These are phyloP conservation scores for Chimonanthus salicifolius DNA, from an alignment of 164 flowering plant genomes.

Conservation along the genomic window DNA sequence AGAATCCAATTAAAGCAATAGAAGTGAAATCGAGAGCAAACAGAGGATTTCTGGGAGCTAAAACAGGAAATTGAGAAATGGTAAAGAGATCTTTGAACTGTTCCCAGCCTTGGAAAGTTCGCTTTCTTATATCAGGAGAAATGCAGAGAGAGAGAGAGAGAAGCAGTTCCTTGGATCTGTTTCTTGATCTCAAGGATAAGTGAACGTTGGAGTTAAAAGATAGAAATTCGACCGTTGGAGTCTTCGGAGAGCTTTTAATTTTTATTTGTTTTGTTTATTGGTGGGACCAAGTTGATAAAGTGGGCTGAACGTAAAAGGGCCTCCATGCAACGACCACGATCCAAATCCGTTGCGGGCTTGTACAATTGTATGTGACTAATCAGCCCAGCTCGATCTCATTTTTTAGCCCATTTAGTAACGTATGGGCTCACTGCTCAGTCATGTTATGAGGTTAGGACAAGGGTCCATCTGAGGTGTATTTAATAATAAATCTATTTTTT, in stretches of 20 bases:
- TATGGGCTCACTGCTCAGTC: no score
- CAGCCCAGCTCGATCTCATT: no score
- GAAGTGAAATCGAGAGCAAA: background rate
- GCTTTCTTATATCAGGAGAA: background rate
- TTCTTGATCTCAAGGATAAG: background rate
- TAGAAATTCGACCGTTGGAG: conserved; percentile 18
- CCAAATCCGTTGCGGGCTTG: no score
- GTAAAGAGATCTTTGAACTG: background rate
- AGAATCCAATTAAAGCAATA: background rate
- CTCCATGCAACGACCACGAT: no score
- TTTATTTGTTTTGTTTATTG: background rate
- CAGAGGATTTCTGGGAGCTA: background rate
- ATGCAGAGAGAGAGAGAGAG: conserved; percentile 9
- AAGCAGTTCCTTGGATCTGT: background rate
- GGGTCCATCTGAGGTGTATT: no score
- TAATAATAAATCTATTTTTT: no score
- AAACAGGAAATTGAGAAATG: background rate
- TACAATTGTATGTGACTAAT: no score
- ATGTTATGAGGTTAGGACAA: no score
- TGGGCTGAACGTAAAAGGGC: no score
- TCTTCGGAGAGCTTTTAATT: background rate
- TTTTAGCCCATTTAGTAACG: no score
- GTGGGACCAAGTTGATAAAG: background rate
- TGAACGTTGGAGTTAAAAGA: conserved; percentile 17
- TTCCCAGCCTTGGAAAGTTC: background rate